phyloP scores from a whole-genome alignment of 2,329 filamentous ascomycete species.

The Aspergillus fumigatiaffinis region DNA sequence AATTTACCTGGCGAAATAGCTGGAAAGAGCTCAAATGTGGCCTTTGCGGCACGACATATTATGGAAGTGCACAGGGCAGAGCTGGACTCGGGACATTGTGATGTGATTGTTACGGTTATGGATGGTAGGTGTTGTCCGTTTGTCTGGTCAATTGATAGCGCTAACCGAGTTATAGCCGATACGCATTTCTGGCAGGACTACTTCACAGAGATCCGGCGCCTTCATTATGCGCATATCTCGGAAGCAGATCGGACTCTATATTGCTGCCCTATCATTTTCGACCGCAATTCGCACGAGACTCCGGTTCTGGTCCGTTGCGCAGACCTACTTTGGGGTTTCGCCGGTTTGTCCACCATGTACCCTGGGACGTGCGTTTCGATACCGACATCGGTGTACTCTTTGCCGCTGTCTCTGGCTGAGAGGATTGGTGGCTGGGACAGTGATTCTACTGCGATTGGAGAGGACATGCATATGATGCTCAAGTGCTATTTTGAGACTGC shows the following conservation, averaged over 20 bases:
- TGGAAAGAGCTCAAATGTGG: slow-evolving; percentile 71
- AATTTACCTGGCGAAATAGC: slow-evolving; percentile 65
- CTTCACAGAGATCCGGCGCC: slow-evolving; percentile 60
- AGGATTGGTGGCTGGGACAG: slow-evolving; percentile 70
- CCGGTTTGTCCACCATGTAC: slow-evolving; percentile 67
- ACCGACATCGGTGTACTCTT: slow-evolving; percentile 69
- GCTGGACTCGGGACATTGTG: slow-evolving; percentile 38
- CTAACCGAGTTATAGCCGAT: slow-evolving; percentile 17
- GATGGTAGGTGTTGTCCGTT: slow-evolving; percentile 54
- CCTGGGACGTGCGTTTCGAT: slow-evolving; percentile 61
- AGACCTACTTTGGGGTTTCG: slow-evolving; percentile 68
- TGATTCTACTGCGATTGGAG: slow-evolving; percentile 67
- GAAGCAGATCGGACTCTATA: slow-evolving; percentile 56
- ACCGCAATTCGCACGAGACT: slow-evolving; percentile 66
- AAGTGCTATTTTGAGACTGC: slow-evolving; percentile 74
- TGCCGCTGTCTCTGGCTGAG: slow-evolving; percentile 64
- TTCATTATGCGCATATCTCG: slow-evolving; percentile 53
- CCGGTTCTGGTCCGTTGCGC: slow-evolving; percentile 66
- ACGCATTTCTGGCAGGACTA: slow-evolving; percentile 67
- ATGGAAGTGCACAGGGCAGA: slow-evolving; percentile 20
- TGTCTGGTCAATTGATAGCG: neutral
- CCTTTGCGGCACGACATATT: slow-evolving; percentile 56
- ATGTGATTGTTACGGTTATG: slow-evolving; percentile 67
- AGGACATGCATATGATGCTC: slow-evolving; percentile 74
- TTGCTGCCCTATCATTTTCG: slow-evolving; percentile 67